Evolutionary conservation across 2,329 filamentous ascomycete genomes (phyloP), one percentile per base, ranked within the genome.

Genomic region (Coniosporium uncinatum): DNA sequence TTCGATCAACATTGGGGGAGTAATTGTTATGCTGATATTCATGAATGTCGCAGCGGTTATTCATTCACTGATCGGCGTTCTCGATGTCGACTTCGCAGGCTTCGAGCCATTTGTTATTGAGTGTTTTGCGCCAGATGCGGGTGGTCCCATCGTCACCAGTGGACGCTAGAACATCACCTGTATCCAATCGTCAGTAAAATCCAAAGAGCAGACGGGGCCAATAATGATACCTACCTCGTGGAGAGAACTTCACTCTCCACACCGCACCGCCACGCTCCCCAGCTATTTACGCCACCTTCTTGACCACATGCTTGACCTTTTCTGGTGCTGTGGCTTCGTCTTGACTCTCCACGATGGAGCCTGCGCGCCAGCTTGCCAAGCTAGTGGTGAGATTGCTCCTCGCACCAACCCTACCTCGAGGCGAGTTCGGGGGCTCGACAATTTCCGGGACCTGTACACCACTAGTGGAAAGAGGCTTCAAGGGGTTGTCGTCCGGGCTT

Each of bases 111-210:
- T 64, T 62, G 24, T 64, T 66, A 37, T 34, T 41, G 39, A 66
- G 55, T 6, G 64, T 63, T 54, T 66, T 71, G 56, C 71, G 72
- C 69, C 70, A 74, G 14, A 70, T 62, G 35, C 67, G 61, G 22
- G 71, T 63, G 5, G 62, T 77, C 11, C 84, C 86, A 57, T 90
- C 85, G 48, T 91, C 86, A 3, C 85, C 85, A 2, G 85, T 85
- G 32, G 81, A 85, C 2, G 85, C 80, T 5, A 91, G 66, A 13
- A 90, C 74, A 58, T 88, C 83, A 4, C 84, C 84, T 66, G 14
- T 22, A n/a, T n/a, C n/a, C n/a, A n/a, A n/a, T n/a, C n/a, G n/a
- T n/a, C n/a, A n/a, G n/a, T n/a, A n/a, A n/a, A n/a, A n/a, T n/a
- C n/a, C n/a, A n/a, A n/a, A n/a, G n/a, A n/a, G n/a, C n/a, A n/a